phyloP scores from a whole-genome alignment of 2,329 filamentous ascomycete genomes.

The Phialophora verrucosa region DNA sequence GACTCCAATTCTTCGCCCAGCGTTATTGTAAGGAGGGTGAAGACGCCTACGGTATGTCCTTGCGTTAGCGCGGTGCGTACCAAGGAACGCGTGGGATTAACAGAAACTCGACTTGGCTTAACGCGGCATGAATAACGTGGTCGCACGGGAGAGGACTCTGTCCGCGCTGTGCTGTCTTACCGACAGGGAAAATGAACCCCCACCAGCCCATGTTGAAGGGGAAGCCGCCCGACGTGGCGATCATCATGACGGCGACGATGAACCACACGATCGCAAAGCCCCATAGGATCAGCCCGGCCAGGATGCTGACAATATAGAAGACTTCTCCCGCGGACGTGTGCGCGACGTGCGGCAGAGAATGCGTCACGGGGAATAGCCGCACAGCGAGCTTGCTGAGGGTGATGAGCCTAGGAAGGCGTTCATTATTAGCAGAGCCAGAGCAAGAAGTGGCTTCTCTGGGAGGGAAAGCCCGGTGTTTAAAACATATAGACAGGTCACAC shows the following conservation, averaged over 20 bases:
- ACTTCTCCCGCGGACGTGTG: constrained; percentile 41
- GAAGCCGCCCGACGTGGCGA: constrained; percentile 47
- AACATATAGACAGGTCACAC: no score
- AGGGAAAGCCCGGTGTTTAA: no score
- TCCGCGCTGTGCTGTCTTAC: constrained; percentile 52
- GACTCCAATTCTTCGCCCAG: constrained; percentile 59
- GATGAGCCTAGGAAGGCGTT: constrained; percentile 45
- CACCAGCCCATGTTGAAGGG: constrained; percentile 69
- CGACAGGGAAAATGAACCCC: constrained; percentile 65
- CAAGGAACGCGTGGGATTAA: no score
- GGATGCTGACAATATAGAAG: constrained; percentile 45
- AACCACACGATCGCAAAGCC: constrained; percentile 49
- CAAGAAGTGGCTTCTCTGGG: neutral
- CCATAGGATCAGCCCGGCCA: constrained; percentile 47
- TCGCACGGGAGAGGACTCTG: neutral
- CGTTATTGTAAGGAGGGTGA: constrained; percentile 45
- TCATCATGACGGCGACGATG: constrained; percentile 46
- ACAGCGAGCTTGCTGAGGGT: constrained; percentile 57
- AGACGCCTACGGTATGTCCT: constrained; percentile 1
- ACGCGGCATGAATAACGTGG: no score
- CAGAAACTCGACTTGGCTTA: no score
- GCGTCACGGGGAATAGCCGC: constrained; percentile 43
- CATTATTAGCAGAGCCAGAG: neutral
- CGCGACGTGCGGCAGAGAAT: constrained; percentile 39
- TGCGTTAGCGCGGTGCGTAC: no score